These are phyloP conservation scores for Talaromyces adpressus DNA, from an alignment of 495 filamentous ascomycete species.

Conservation along the genomic window DNA sequence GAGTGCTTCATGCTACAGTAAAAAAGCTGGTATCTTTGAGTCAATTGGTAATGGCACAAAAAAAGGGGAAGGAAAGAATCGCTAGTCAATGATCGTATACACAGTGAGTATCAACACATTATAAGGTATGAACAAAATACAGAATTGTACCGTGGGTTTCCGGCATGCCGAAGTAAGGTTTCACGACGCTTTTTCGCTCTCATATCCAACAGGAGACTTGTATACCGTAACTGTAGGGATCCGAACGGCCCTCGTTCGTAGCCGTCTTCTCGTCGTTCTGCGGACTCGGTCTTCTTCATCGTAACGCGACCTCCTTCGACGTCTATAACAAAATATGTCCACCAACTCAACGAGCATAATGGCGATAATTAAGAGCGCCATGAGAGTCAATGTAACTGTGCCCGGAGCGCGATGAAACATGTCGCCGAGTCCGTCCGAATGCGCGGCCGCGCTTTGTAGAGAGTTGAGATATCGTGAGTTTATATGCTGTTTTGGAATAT, in stretches of 20 bases:
- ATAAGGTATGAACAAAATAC: not conserved
- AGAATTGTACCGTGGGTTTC: not conserved
- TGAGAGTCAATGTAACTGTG: not conserved
- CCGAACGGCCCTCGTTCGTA: not conserved
- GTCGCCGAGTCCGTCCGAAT: not conserved
- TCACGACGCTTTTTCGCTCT: not conserved
- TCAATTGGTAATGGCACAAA: not conserved
- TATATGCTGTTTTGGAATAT: not conserved
- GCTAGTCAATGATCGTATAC: not conserved
- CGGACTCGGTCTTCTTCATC: not conserved
- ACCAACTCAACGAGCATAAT: not conserved
- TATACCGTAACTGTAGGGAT: not conserved
- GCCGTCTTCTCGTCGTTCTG: not conserved
- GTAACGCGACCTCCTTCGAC: not conserved
- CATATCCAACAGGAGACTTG: not conserved
- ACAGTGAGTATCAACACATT: not conserved
- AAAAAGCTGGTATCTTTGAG: not conserved
- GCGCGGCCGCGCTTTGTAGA: not conserved
- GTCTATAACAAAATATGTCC: not conserved
- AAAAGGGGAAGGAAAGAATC: not conserved
- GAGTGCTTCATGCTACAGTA: not conserved
- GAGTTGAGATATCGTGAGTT: not conserved
- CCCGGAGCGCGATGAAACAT: not conserved
- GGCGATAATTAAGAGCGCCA: not conserved
- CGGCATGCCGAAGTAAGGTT: not conserved